Evolutionary conservation across 2,329 filamentous ascomycete species (phyloP).

Genomic region (Penicillium oxalicum): DNA sequence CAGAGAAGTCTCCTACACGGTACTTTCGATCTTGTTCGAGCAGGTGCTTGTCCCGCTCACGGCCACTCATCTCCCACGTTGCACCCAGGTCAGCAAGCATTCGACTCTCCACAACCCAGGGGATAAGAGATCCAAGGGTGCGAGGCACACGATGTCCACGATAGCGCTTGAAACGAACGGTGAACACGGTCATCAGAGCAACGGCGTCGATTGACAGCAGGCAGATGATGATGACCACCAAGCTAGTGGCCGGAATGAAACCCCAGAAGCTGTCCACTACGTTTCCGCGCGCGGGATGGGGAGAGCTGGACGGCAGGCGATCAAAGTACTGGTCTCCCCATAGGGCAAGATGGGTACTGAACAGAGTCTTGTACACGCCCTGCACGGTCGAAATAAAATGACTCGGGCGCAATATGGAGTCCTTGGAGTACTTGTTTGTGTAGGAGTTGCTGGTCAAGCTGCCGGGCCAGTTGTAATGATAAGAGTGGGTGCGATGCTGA

Average conservation of each 20-base stretch:
- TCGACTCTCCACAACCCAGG: slow-evolving; percentile 12
- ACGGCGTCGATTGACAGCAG: slow-evolving; percentile 14
- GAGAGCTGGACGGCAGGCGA: not conserved
- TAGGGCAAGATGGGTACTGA: slow-evolving; percentile 14
- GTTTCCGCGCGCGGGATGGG: not conserved
- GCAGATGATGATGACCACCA: slow-evolving; percentile 15
- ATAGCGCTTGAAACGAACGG: slow-evolving; percentile 10
- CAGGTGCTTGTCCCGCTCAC: slow-evolving; percentile 8
- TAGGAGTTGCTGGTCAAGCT: slow-evolving; percentile 12
- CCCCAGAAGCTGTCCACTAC: slow-evolving; percentile 9
- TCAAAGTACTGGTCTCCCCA: slow-evolving; percentile 12
- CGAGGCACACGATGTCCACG: slow-evolving; percentile 14
- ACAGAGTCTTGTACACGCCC: slow-evolving; percentile 12
- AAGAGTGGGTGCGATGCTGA: slow-evolving; percentile 1
- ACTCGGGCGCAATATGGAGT: not conserved
- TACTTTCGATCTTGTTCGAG: slow-evolving; percentile 9
- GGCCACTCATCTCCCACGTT: slow-evolving; percentile 6
- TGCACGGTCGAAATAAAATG: slow-evolving; percentile 6
- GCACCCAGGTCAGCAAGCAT: slow-evolving; percentile 13
- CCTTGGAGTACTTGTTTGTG: slow-evolving; percentile 1
- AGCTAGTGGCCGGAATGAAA: slow-evolving; percentile 10
- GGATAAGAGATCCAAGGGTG: slow-evolving; percentile 16
- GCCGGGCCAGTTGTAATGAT: slow-evolving; percentile 9
- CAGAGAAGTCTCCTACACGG: slow-evolving; percentile 4
- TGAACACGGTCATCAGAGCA: slow-evolving; percentile 16